Conservation (phyloP, 1,284 basidiomycete genomes). For the Trichosporon faecale region DNA sequence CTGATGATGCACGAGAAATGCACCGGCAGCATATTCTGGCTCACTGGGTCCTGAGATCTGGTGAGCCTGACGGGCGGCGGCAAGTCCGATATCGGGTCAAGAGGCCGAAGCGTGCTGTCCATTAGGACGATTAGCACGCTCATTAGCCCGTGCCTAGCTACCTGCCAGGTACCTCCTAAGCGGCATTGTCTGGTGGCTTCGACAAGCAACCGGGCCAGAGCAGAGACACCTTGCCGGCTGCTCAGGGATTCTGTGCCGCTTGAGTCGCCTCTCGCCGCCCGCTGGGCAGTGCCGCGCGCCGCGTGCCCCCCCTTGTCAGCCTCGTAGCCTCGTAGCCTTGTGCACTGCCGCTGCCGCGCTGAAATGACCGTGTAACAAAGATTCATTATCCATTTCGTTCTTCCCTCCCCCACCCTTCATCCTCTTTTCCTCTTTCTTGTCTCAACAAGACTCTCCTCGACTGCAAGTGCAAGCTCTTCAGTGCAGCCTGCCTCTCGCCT, state of each 20-base stretch:
- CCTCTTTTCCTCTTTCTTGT: not conserved
- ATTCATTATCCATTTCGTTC: slow-evolving; percentile 8
- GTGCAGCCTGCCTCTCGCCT: not conserved
- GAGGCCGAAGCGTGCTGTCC: not conserved
- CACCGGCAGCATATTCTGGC: not conserved
- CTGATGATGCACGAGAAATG: slow-evolving; percentile 3
- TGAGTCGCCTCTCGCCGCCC: not conserved
- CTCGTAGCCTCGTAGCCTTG: slow-evolving; percentile 20
- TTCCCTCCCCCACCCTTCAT: slow-evolving; percentile 15
- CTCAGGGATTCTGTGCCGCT: not conserved
- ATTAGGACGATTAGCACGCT: not conserved
- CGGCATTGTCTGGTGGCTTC: too few species aligned
- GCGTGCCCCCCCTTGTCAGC: slow-evolving; percentile 4
- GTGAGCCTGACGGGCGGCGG: not conserved
- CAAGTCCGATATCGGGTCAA: not conserved
- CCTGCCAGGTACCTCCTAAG: too few species aligned
- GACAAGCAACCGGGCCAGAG: not conserved
- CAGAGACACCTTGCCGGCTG: not conserved
- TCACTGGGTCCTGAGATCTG: not conserved
- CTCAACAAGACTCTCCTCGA: not conserved
- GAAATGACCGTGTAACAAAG: slow-evolving; percentile 13
- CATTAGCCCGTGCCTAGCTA: not conserved
- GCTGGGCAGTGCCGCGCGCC: not conserved
- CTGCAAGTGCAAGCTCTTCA: not conserved
- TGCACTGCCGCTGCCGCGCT: slow-evolving; percentile 24